phyloP scores from a whole-genome alignment of 1,284 basidiomycete species.

The Ceratobasidium sp. region DNA sequence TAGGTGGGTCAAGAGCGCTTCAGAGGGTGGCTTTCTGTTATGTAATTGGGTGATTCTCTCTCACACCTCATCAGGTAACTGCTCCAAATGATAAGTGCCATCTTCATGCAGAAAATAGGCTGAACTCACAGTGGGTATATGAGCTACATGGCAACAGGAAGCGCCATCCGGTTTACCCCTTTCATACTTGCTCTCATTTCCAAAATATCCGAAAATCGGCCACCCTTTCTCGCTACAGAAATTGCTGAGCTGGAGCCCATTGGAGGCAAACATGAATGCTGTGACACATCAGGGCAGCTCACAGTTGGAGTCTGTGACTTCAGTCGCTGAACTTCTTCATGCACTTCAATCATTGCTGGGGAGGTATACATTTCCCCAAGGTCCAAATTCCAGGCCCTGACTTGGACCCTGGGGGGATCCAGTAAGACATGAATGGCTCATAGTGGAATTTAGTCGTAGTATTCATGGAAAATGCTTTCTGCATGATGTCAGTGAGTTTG shows the following conservation, averaged over 20 bases:
- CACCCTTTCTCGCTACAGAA: conserved; percentile 54
- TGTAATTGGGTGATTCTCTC: conserved; percentile 6
- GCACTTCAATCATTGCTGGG: conserved; percentile 8
- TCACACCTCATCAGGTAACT: conserved; percentile 4
- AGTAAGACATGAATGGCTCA: not conserved
- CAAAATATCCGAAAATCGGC: conserved; percentile 50
- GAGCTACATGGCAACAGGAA: conserved; percentile 53
- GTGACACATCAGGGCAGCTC: conserved; percentile 46
- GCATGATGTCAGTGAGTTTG: not conserved
- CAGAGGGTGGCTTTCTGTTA: conserved; percentile 6
- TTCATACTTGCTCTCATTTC: conserved; percentile 54
- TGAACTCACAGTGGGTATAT: conserved; percentile 52
- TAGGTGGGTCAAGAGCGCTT: conserved; percentile 50
- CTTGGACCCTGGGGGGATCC: not conserved
- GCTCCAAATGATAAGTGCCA: not conserved
- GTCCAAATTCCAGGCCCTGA: not conserved
- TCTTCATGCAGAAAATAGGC: not conserved
- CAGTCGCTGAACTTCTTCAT: conserved; percentile 3
- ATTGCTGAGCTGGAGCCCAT: conserved; percentile 54
- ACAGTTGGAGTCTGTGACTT: not conserved
- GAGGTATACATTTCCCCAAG: conserved; percentile 16
- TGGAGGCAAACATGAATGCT: conserved; percentile 56
- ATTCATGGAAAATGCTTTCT: not conserved
- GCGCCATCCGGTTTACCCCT: conserved; percentile 49
- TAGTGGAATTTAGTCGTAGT: conserved; percentile 1